These are phyloP conservation scores for Metschnikowia baotianmanensis DNA, from an alignment of 805 yeast genomes.

Conservation along the genomic window DNA sequence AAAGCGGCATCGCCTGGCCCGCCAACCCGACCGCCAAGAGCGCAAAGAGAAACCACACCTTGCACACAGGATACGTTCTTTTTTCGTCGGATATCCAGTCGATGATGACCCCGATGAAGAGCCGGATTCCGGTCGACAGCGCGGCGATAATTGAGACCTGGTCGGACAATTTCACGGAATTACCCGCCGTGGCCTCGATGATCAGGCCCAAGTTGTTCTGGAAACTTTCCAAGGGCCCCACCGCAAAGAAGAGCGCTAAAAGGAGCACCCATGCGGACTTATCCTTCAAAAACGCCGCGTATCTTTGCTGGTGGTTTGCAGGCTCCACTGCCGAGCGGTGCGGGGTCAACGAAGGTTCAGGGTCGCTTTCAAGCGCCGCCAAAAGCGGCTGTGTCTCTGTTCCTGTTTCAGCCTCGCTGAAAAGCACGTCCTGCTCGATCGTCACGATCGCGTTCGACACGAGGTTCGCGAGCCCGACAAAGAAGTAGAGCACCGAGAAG, in stretches of 20 bases:
- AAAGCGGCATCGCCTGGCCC: constrained; percentile 27
- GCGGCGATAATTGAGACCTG: constrained; percentile 63
- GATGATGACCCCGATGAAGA: constrained; percentile 63
- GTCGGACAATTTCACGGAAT: constrained; percentile 27
- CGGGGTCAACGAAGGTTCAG: constrained; percentile 26
- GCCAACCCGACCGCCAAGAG: constrained; percentile 28
- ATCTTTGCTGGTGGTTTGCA: constrained; percentile 34
- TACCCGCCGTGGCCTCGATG: constrained; percentile 38
- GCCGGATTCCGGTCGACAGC: constrained; percentile 68
- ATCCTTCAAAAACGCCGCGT: constrained; percentile 45
- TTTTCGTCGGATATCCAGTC: constrained; percentile 50
- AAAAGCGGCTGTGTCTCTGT: constrained; percentile 16
- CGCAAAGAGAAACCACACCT: constrained; percentile 32
- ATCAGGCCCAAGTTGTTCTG: constrained; percentile 81
- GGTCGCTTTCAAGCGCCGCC: constrained; percentile 8
- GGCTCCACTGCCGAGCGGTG: constrained; percentile 37
- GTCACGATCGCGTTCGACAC: constrained; percentile 63
- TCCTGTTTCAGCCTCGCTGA: constrained; percentile 26
- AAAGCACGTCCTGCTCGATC: constrained; percentile 49
- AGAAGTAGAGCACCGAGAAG: constrained; percentile 51
- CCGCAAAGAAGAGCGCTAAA: constrained; percentile 57
- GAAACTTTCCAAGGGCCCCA: constrained; percentile 86
- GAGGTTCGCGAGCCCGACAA: constrained; percentile 60
- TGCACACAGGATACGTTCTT: constrained; percentile 28
- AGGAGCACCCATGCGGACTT: constrained; percentile 63